These are phyloP conservation scores for Thecaphora thlaspeos DNA, from an alignment of 1,284 basidiomycete species.

Conservation along the genomic window DNA sequence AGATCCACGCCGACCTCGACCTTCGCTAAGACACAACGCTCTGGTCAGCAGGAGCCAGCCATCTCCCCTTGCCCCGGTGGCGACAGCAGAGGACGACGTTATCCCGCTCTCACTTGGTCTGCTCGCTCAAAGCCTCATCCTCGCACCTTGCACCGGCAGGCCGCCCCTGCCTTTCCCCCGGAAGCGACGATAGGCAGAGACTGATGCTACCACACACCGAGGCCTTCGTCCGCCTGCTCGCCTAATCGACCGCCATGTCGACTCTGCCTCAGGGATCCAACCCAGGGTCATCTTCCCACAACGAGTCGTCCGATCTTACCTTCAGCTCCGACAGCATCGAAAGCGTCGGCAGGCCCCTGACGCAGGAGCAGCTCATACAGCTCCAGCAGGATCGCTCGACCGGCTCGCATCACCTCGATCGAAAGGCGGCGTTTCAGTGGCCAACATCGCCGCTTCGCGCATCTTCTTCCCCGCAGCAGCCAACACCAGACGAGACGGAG, in stretches of 20 bases:
- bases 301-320: conserved; percentile 19
- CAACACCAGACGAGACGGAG: background rate
- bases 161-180: too few relatives aligned
- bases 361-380: conserved; percentile 12
- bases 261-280: background rate
- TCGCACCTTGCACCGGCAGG: too few relatives aligned
- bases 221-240: background rate
- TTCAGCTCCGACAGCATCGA: conserved; percentile 24
- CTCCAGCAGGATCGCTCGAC: conserved; percentile 1
- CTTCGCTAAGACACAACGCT: too few relatives aligned
- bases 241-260: background rate
- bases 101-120: too few relatives aligned
- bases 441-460: background rate
- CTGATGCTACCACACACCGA: too few relatives aligned
- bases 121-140: too few relatives aligned
- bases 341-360: conserved; percentile 7
- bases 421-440: background rate
- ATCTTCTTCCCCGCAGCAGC: background rate
- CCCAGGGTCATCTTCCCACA: conserved; percentile 6
- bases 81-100: too few relatives aligned
- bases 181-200: too few relatives aligned
- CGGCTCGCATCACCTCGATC: conserved; percentile 10
- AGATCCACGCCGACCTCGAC: too few relatives aligned
- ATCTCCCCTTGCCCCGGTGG: too few relatives aligned
- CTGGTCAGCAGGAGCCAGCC: too few relatives aligned